phyloP scores from a whole-genome alignment of 495 filamentous ascomycete genomes.

The Penicillium steckii region DNA sequence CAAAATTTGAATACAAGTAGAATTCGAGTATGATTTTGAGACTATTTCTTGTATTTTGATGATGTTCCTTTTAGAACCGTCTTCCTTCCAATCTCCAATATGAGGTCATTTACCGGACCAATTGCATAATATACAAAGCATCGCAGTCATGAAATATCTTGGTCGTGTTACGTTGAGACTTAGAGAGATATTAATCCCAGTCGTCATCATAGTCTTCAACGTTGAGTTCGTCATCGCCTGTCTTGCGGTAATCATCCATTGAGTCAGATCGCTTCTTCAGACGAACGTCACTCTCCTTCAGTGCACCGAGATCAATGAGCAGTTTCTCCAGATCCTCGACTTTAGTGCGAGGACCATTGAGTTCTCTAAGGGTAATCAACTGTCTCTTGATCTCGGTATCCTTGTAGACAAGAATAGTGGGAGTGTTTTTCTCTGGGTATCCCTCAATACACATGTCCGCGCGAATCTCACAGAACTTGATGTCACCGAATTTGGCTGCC shows the following conservation, averaged over 20 bases:
- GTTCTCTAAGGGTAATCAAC: constrained; percentile 77
- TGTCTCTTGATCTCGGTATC: constrained; percentile 90
- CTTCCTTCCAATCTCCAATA: background rate
- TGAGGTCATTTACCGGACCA: background rate
- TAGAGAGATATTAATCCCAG: constrained; percentile 61
- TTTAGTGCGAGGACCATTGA: constrained; percentile 68
- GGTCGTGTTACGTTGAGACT: constrained; percentile 7
- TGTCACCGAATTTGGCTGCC: constrained; percentile 79
- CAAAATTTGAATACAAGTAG: too few relatives aligned
- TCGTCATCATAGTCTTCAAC: constrained; percentile 69
- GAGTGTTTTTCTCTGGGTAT: constrained; percentile 92
- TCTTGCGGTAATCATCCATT: constrained; percentile 54
- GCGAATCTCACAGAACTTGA: constrained; percentile 97
- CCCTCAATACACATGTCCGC: constrained; percentile 93
- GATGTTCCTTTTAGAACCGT: constrained; percentile 7
- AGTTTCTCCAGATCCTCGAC: constrained; percentile 69
- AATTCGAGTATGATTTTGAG: too few relatives aligned
- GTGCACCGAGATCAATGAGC: constrained; percentile 76
- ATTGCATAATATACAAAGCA: constrained; percentile 24
- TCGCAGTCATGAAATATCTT: constrained; percentile 14
- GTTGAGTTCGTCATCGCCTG: constrained; percentile 44
- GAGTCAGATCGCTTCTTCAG: constrained; percentile 61
- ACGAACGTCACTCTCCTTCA: constrained; percentile 73
- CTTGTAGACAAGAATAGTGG: constrained; percentile 89
- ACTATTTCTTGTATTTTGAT: constrained; percentile 3